Conservation (phyloP, 345 rosid species). For the Schrenkiella parvula region DNA sequence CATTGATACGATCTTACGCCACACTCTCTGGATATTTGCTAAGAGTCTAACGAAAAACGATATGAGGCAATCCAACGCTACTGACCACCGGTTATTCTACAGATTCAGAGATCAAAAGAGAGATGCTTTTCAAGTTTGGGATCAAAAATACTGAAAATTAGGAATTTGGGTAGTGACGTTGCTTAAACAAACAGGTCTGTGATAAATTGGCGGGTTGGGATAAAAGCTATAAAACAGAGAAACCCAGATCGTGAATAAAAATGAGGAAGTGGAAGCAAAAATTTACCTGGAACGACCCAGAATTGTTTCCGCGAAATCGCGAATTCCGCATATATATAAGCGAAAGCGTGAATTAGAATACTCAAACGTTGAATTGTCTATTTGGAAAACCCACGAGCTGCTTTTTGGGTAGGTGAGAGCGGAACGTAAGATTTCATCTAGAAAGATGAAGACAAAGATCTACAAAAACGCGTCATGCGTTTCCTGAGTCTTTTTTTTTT, state of each 20-base stretch:
- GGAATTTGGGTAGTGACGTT: neutral
- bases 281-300: constrained; percentile 26
- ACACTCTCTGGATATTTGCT: constrained; percentile 3
- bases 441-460: constrained; percentile 17
- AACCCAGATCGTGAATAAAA: constrained; percentile 17
- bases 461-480: constrained; percentile 29
- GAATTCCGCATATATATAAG: constrained; percentile 18
- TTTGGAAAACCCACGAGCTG: neutral
- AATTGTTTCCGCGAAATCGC: constrained; percentile 19
- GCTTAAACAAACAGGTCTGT: neutral
- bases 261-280: neutral
- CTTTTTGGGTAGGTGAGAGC: constrained; percentile 14
- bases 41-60: constrained; percentile 19
- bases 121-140: neutral
- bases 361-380: neutral
- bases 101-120: constrained; percentile 1
- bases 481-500: neutral
- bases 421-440: constrained; percentile 9
- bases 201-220: neutral
- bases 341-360: neutral
- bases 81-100: constrained; percentile 26
- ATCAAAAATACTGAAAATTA: neutral
- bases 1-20: constrained; percentile 37
- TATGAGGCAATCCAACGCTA: constrained; percentile 3
- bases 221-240: neutral